Base-by-base conservation (phyloP, 2,329 filamentous ascomycete species). In the Nothophoma quercina region DNA sequence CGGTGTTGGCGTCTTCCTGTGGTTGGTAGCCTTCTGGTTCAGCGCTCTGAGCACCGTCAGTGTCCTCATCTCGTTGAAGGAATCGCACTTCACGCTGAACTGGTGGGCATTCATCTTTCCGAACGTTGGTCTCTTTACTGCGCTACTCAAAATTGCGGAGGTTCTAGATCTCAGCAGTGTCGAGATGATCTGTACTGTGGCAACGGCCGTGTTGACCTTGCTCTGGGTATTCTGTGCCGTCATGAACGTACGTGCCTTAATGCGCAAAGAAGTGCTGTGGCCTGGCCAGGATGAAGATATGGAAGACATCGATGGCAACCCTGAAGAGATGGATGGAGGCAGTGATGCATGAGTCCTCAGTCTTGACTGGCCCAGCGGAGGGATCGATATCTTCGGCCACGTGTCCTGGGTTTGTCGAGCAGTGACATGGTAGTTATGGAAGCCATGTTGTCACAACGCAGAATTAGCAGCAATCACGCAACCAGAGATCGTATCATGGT, bases 21-120 rank as follows among this genome's bases (percentile, higher is more conserved):
- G 79, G 72, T 70, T 77, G 0, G 72, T 82, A 25, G 75, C 77
- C 7, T 76, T 81, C 43, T 82, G 79, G 76, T 81, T 81, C 66
- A 79, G 79, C 60, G 76, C 74, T 35, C 73, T 80, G 42, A 69
- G 71, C 1, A 72, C 72, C 0, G 59, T 78, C 1, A 69, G 70
- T 16, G 68, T 77, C 8, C 26, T 78, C 51, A 26, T 71, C 21
- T 68, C 73, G 29, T 61, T 68, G 12, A 68, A 73, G 8, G 68
- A 77, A 6, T 81, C 79, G 51, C 61, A 64, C 40, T 68, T 68
- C 12, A 67, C 64, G 18, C 50, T 68, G 6, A 68, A 67, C 29
- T 65, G 59, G 57, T 88, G 84, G 84, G 83, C 83, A 7, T 85
- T 86, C 68, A 80, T 88, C 18, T 88, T 88, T 62, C 85, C 83